Evolutionary conservation across 805 yeast species (phyloP).

Genomic region (Hemisphaericaspora nanyangensis): DNA sequence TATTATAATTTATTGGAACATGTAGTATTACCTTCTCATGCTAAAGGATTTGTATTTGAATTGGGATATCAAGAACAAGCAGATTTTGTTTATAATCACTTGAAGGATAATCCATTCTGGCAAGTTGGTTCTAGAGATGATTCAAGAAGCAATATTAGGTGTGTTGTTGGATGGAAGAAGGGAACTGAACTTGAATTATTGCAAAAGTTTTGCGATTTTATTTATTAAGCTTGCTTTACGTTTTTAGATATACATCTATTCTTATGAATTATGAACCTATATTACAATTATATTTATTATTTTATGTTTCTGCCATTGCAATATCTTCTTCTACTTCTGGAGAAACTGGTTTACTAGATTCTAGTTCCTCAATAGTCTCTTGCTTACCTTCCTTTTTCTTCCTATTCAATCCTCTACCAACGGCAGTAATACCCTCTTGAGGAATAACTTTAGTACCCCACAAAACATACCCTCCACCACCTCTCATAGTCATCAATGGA

Average conservation of each 20-base stretch:
- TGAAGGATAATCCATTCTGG: conserved; percentile 40
- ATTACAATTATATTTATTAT: background rate
- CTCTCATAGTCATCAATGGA: conserved; percentile 90
- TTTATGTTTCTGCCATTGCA: background rate
- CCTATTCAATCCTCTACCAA: conserved; percentile 59
- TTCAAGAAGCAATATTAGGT: conserved; percentile 48
- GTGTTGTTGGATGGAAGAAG: conserved; percentile 59
- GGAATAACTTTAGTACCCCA: conserved; percentile 81
- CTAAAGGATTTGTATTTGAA: conserved; percentile 70
- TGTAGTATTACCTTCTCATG: conserved; percentile 37
- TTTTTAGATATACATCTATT: too few relatives aligned
- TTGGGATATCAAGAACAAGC: conserved; percentile 65
- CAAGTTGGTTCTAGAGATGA: conserved; percentile 46
- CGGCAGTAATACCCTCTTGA: conserved; percentile 56
- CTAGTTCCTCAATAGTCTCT: background rate
- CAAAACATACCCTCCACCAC: conserved; percentile 86
- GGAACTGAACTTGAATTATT: conserved; percentile 10
- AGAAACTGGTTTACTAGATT: background rate
- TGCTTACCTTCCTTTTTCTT: conserved; percentile 18
- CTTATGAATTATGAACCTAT: too few relatives aligned
- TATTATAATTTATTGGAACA: conserved; percentile 52
- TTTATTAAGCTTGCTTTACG: conserved; percentile 5
- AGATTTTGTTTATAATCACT: conserved; percentile 26
- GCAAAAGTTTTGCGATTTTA: conserved; percentile 7
- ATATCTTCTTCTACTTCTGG: conserved; percentile 1